Evolutionary conservation across 1,139 yeast genomes (phyloP), one percentile per base, ranked within the genome.

Genomic region (Zygoascus hellenicus): DNA sequence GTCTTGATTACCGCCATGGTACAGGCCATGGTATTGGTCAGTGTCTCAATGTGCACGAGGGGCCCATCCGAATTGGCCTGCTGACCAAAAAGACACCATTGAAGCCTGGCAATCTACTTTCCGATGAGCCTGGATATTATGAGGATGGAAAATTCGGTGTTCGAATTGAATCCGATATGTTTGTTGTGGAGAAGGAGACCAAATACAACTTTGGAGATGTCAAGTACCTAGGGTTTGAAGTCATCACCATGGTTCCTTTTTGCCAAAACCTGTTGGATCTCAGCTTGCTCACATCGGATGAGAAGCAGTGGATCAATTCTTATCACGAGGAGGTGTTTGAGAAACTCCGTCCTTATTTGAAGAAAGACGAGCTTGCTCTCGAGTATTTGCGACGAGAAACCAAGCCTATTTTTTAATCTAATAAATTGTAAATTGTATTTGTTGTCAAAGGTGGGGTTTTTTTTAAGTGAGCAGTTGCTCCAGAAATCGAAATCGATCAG

Each of bases 21-120:
- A 94, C 98, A 1, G 94, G 97, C 1, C 99, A 94, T 65, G 98
- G 98, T n/a, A 81, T 94, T 45, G 98, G 97, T 3, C 75, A 95
- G 0, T 92, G 73, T 62, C 76, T 94, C 54, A 92, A 92, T 61
- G 98, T 92, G 37, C 98, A 94, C 64, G 97, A 94, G 63, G 96
- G 96, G 3, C 98, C 98, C 11, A 81, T 90, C 50, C 96, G 97
- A 9, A 84, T 92, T 58, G 94, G 96, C 1, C 78, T 81, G 56
- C 75, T 85, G 55, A 68, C 61, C n/a, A 60, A 59, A 29, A 57
- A 58, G 41, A 55, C 58, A 37, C 66, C 76, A 2, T 71, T 85
- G 50, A 69, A 75, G 55, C 74, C 78, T 2, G 98, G 98, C 31
- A 86, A 88, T 66, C 71, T 90, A 42, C 71, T 89, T 42, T 84